Base-by-base conservation (phyloP, 1,284 basidiomycete species). In the Microbotryum intermedium region DNA sequence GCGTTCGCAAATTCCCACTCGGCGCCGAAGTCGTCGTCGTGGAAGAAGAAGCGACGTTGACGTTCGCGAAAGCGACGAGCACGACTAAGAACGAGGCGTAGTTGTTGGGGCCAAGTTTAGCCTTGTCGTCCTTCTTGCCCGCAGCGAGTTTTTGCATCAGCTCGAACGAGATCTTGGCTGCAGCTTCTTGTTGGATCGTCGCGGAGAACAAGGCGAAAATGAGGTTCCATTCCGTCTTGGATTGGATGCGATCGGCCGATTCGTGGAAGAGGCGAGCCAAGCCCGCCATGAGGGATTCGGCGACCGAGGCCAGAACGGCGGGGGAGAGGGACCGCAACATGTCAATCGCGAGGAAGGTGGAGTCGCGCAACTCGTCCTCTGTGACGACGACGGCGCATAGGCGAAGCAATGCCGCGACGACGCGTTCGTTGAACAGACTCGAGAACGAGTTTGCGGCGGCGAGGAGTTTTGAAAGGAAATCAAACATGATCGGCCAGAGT, bases 201-300 rank as follows among this genome's bases (percentile, higher is more conserved):
- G 86, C 86, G 46, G 88, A 83, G 68, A 98, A 82, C n/a, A 97
- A 79, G 1, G 90, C 86, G 69, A 95, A 90, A 20, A 94, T 82
- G 42, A 97, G 78, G 57, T 88, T 89, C 95, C 95, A 98, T 75
- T 98, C 93, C 0, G 94, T 97, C 69, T 88, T 86, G 3, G 90
- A 92, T 85, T 81, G 81, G 65, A 90, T 83, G 30, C 90, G 83
- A 6, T 83, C 79, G 44, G 79, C 77, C 70, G 90, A 83, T 53
- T 87, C 84, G 70, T 86, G 82, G 30, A 95, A 77, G 47, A 98
- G 84, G 60, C 84, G 75, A 39, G 83, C 81, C 16, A 97, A 80
- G 0, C 95, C 95, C 6, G 85, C 83, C 58, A 92, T 84, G 42
- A 97, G 82, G 74, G 97, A 92, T 72, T 97, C 90, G 7, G 89